Conservation (phyloP, 2,329 filamentous ascomycete species). For the Botrytis deweyae region DNA sequence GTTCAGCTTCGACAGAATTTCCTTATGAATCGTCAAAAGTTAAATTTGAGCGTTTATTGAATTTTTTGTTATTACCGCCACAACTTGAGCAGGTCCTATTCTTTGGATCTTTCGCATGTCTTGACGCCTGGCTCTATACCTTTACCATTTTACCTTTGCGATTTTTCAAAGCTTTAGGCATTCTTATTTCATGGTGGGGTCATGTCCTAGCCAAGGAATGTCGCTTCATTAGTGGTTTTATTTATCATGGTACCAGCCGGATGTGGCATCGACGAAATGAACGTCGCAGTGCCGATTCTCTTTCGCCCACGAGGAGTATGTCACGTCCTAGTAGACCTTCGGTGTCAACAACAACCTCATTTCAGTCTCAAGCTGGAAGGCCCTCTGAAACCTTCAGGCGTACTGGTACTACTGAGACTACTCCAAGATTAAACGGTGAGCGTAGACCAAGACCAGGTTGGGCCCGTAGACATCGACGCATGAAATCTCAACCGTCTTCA, state of each 20-base stretch:
- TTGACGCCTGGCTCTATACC: slow-evolving; percentile 95
- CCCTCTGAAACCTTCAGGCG: slow-evolving; percentile 24
- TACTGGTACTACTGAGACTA: slow-evolving; percentile 26
- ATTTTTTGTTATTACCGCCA: slow-evolving; percentile 79
- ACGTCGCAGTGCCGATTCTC: slow-evolving; percentile 42
- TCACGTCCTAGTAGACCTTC: slow-evolving; percentile 34
- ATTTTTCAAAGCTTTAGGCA: slow-evolving; percentile 75
- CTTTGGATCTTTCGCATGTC: slow-evolving; percentile 86
- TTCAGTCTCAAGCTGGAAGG: slow-evolving; percentile 30
- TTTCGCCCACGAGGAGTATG: slow-evolving; percentile 34
- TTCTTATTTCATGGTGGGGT: slow-evolving; percentile 77
- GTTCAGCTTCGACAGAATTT: slow-evolving; percentile 54
- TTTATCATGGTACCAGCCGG: slow-evolving; percentile 76
- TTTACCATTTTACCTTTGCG: slow-evolving; percentile 92
- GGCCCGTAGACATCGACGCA: slow-evolving; percentile 61
- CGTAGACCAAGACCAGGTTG: slow-evolving; percentile 36
- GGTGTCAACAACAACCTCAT: slow-evolving; percentile 33
- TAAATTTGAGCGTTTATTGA: slow-evolving; percentile 87
- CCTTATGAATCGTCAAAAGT: slow-evolving; percentile 91
- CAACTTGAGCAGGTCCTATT: slow-evolving; percentile 81
- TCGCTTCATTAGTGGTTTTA: slow-evolving; percentile 69
- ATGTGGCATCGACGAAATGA: slow-evolving; percentile 64
- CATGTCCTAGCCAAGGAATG: slow-evolving; percentile 70
- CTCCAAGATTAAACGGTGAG: slow-evolving; percentile 30
- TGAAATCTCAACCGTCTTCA: slow-evolving; percentile 80